phyloP scores from a whole-genome alignment of 345 rosid species.

The Brassica incana region DNA sequence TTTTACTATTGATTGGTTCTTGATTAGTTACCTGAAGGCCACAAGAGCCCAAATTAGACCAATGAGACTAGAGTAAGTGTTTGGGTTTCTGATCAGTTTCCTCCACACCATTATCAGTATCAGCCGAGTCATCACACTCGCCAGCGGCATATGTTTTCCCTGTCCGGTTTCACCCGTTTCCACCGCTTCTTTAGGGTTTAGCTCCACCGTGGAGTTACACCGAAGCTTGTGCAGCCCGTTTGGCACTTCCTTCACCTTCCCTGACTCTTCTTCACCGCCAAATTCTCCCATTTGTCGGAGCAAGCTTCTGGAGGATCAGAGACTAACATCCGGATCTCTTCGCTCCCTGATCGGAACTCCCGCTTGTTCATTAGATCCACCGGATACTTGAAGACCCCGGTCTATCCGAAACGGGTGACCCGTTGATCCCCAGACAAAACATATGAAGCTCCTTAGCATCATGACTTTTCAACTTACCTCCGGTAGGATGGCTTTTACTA shows the following conservation, averaged over 20 bases:
- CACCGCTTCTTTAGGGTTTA: conserved; percentile 60
- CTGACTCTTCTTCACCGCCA: conserved; percentile 49
- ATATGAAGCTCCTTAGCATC: conserved; percentile 87
- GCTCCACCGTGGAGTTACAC: conserved; percentile 69
- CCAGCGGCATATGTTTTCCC: conserved; percentile 78
- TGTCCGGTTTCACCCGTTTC: conserved; percentile 42
- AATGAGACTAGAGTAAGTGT: conserved; percentile 86
- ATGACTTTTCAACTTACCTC: conserved; percentile 48
- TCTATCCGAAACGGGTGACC: conserved; percentile 87
- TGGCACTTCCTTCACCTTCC: conserved; percentile 47
- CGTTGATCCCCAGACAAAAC: conserved; percentile 95
- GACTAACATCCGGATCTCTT: conserved; percentile 88
- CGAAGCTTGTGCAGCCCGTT: conserved; percentile 54
- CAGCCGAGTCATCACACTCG: conserved; percentile 89
- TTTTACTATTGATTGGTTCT: not conserved
- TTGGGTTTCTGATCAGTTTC: conserved; percentile 88
- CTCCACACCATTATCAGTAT: conserved; percentile 96
- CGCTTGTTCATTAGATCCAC: conserved; percentile 58
- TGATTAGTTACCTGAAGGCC: conserved; percentile 52
- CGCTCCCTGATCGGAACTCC: conserved; percentile 69
- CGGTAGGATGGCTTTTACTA: conserved; percentile 41
- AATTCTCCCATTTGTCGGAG: conserved; percentile 49
- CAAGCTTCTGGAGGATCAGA: conserved; percentile 54
- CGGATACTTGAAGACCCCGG: conserved; percentile 70
- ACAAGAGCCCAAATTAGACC: conserved; percentile 91